A percentile compares a stretch with the other conserved stretches of the same genome.
phyloP scores from a whole-genome alignment of 2,329 filamentous ascomycete genomes.

The Aspergillus awamori region DNA sequence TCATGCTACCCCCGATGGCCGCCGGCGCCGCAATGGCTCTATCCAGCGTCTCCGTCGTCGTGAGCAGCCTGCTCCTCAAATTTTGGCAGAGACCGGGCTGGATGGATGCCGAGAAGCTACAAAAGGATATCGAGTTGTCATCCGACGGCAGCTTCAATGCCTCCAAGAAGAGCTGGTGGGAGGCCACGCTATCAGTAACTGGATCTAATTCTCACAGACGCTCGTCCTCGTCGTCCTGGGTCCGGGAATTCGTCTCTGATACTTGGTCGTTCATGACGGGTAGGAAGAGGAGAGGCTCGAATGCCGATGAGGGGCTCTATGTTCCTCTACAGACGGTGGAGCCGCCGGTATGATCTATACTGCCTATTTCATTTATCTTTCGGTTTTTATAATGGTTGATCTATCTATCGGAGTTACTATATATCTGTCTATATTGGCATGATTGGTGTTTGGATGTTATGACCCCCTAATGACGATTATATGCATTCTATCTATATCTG shows the following conservation, averaged over 20 bases:
- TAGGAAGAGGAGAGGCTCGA: slow-evolving; percentile 24
- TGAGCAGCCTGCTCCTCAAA: slow-evolving; percentile 79
- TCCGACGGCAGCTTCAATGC: slow-evolving; percentile 26
- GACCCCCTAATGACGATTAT: background rate
- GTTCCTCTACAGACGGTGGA: slow-evolving; percentile 51
- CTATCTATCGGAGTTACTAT: slow-evolving; percentile 6
- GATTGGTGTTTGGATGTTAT: slow-evolving; percentile 1
- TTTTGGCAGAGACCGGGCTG: slow-evolving; percentile 82
- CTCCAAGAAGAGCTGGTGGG: slow-evolving; percentile 35
- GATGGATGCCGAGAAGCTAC: slow-evolving; percentile 74
- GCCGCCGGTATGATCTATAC: slow-evolving; percentile 33
- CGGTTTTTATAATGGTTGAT: background rate
- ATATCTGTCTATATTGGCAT: background rate
- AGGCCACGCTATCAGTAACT: slow-evolving; percentile 29
- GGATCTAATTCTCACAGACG: slow-evolving; percentile 21
- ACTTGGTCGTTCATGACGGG: slow-evolving; percentile 36
- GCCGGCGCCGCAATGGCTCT: slow-evolving; percentile 92
- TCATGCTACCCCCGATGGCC: slow-evolving; percentile 85
- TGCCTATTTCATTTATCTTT: background rate
- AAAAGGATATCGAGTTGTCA: slow-evolving; percentile 54
- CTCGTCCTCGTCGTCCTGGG: slow-evolving; percentile 23
- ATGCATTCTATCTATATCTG: background rate
- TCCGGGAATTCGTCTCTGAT: slow-evolving; percentile 22
- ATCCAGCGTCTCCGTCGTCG: slow-evolving; percentile 86
- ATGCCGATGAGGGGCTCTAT: slow-evolving; percentile 44